Base-by-base conservation (phyloP, 306 rosid genomes). In the Trifolium fragiferum region DNA sequence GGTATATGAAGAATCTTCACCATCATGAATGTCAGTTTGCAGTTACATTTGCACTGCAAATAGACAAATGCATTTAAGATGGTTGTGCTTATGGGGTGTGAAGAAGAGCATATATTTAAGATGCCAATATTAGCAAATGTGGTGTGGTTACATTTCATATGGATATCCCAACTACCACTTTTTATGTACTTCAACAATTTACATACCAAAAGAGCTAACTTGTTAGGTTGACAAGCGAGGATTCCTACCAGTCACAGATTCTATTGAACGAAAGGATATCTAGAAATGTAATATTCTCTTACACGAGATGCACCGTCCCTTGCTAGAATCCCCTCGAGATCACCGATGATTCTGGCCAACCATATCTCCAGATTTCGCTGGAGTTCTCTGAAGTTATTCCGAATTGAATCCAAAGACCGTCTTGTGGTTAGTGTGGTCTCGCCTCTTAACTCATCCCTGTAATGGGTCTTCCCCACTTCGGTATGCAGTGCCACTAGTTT, bases 291-390 rank as follows among this genome's bases (percentile, higher is more conserved):
- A 79, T 81, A 90, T 19, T 90, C 97, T 81, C 88, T 85, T 38
- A 87, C 89, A n/a, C 90, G 85, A 30, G 97, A 88, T 23, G 92
- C 87, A 43, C 97, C 97, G 7, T 90, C 93, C 46, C 96, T 84
- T 37, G 97, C 89, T 3, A 92, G 85, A 82, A 90, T 85, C 51
- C 97, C 97, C 73, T 92, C 96, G 35, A 92, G 92, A 85, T 92
- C 97, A 5, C 97, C 97, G 43, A 86, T 92, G 59, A 92, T 90
- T 85, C 97, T 85, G 66, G 98, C 98, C 89, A 92, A 71, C 98
- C 92, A 92, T 81, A 90, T 90, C 88, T 92, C 98, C 70, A 92
- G 23, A 80, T 88, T 92, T 70, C 98, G 87, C 84, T 92, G 96
- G 62, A 92, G 85, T 54, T 88, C 96, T 83, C 85, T 90, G 55